Evolutionary conservation across 1,284 basidiomycete genomes (phyloP).

Genomic region (Trichosporon sp.): DNA sequence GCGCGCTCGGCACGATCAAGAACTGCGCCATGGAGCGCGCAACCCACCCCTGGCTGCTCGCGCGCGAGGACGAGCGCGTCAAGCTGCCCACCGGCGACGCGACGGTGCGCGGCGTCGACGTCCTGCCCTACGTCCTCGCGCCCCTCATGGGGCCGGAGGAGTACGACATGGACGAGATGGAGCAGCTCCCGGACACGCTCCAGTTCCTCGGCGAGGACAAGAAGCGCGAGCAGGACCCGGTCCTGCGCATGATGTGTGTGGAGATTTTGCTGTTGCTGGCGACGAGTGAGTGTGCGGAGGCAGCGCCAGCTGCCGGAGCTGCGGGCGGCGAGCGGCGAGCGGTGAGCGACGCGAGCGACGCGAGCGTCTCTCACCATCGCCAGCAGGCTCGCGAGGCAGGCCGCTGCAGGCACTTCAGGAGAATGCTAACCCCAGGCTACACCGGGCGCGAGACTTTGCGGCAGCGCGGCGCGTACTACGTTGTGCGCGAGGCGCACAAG

Average conservation of each 20-base stretch:
- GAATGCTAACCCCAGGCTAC: conserved; percentile 53
- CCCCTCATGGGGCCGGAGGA: conserved; percentile 94
- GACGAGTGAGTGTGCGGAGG: conserved; percentile 55
- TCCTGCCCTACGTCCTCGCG: conserved; percentile 75
- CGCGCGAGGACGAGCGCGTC: conserved; percentile 46
- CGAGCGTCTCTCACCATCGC: neutral
- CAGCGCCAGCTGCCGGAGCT: neutral
- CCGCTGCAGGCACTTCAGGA: neutral
- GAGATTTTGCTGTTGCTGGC: conserved; percentile 86
- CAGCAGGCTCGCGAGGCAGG: neutral
- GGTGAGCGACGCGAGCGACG: neutral
- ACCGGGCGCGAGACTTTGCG: conserved; percentile 81
- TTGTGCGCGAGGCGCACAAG: conserved; percentile 75
- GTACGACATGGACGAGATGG: conserved; percentile 86
- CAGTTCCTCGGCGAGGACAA: conserved; percentile 87
- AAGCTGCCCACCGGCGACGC: conserved; percentile 41
- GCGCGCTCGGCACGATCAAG: conserved; percentile 79
- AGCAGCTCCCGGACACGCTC: conserved; percentile 73
- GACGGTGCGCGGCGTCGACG: conserved; percentile 71
- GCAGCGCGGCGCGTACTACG: conserved; percentile 77
- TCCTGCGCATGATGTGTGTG: conserved; percentile 75
- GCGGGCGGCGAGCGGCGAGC: neutral
- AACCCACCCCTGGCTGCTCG: conserved; percentile 44
- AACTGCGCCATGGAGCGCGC: conserved; percentile 48
- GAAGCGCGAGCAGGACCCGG: conserved; percentile 72